Evolutionary conservation across 306 rosid genomes (phyloP).

Genomic region (Quercus engelmannii): DNA sequence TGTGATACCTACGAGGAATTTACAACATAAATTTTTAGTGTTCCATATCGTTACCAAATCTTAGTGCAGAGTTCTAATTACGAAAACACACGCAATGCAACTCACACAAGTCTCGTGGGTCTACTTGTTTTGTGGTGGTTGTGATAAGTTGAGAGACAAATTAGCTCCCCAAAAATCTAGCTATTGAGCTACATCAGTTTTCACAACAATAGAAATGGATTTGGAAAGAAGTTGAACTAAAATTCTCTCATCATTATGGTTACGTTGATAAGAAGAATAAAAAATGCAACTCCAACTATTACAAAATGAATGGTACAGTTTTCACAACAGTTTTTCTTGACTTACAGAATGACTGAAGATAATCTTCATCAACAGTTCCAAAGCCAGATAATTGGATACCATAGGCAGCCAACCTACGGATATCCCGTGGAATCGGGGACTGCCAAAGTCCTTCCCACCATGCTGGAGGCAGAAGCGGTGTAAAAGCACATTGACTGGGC

Average conservation of each 20-base stretch:
- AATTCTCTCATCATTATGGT: not conserved
- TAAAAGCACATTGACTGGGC: constrained; percentile 69
- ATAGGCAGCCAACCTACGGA: constrained; percentile 52
- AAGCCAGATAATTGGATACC: constrained; percentile 59
- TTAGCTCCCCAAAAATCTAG: not conserved
- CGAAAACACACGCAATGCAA: too few species aligned
- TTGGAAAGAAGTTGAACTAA: not conserved
- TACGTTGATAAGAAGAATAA: not conserved
- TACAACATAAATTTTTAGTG: too few species aligned
- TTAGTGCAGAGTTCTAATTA: too few species aligned
- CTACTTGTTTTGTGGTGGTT: not conserved
- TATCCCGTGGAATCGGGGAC: constrained; percentile 76
- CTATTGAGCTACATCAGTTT: not conserved
- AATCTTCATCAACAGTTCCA: constrained; percentile 52
- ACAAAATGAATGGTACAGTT: constrained; percentile 56
- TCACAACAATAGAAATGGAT: not conserved
- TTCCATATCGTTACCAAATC: too few species aligned
- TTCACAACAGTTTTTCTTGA: constrained; percentile 55
- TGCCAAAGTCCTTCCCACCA: constrained; percentile 98
- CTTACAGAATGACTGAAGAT: constrained; percentile 59
- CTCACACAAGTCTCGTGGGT: too few species aligned
- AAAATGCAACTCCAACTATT: constrained; percentile 26
- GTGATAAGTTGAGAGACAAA: not conserved
- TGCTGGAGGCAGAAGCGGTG: constrained; percentile 87
- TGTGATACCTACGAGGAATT: too few species aligned